phyloP scores from a whole-genome alignment of 495 filamentous ascomycete species.

The Aspergillus leporis region DNA sequence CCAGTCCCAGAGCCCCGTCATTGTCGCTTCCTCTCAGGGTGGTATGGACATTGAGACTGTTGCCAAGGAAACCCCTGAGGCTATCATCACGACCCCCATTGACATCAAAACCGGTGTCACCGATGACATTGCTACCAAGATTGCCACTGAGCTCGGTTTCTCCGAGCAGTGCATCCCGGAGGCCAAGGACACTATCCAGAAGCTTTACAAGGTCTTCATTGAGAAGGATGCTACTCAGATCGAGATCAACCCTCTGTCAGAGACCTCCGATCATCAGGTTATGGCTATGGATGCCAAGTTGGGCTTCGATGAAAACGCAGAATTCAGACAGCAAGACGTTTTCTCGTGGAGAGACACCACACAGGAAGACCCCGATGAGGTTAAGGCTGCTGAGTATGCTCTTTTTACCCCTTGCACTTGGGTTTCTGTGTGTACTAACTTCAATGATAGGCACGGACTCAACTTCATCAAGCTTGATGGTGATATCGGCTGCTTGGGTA shows the following conservation, averaged over 20 bases:
- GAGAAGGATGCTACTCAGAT: conserved; percentile 98
- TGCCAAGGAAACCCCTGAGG: conserved; percentile 94
- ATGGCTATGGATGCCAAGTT: conserved; percentile 99
- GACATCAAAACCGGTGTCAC: conserved; percentile 95
- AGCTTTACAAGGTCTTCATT: conserved; percentile 97
- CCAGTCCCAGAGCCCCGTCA: conserved; percentile 84
- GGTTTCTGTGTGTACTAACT: conserved; percentile 18
- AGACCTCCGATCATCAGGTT: conserved; percentile 96
- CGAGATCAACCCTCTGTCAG: conserved; percentile 97
- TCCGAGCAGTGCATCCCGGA: conserved; percentile 94
- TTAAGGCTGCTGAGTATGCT: conserved; percentile 82
- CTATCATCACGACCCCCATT: conserved; percentile 89
- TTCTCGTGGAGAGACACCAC: conserved; percentile 91
- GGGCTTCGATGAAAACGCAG: conserved; percentile 96
- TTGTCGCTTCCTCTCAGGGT: conserved; percentile 95
- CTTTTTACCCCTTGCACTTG: neutral
- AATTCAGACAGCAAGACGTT: conserved; percentile 95
- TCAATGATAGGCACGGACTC: conserved; percentile 59
- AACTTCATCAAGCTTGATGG: conserved; percentile 99
- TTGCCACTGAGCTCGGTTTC: conserved; percentile 92
- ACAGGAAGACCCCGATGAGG: conserved; percentile 96
- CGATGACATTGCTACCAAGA: conserved; percentile 86
- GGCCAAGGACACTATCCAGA: conserved; percentile 93
- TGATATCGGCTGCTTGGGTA: conserved; percentile 91
- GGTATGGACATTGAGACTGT: conserved; percentile 99